Percentiles rank a stretch among this genome's conserved stretches.
phyloP scores from a whole-genome alignment of 495 filamentous ascomycete species.

The Xylaria acuta region DNA sequence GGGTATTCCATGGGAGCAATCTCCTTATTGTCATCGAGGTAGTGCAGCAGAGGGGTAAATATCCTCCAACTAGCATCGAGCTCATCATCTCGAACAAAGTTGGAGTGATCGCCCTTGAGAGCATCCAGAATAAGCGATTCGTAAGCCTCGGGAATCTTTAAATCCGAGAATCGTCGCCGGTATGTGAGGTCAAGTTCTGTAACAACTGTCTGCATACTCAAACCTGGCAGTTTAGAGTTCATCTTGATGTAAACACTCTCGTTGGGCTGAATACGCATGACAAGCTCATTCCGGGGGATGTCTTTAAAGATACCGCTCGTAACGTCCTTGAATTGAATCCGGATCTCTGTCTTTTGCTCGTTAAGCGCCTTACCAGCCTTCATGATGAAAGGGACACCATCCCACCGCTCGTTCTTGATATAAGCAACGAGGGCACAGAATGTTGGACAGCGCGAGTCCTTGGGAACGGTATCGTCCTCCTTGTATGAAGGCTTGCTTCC shows the following conservation, averaged over 20 bases:
- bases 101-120: constrained; percentile 98
- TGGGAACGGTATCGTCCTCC: constrained; percentile 98
- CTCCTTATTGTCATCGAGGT: constrained; percentile 98
- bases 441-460: constrained; percentile 95
- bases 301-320: constrained; percentile 99
- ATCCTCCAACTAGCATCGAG: constrained; percentile 98
- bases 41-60: constrained; percentile 96
- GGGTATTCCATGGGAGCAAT: constrained; percentile 99
- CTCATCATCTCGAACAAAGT: constrained; percentile 99
- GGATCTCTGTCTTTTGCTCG: constrained; percentile 99
- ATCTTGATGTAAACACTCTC: constrained; percentile 99
- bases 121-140: constrained; percentile 97
- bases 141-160: constrained; percentile 99
- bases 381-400: constrained; percentile 98
- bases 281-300: constrained; percentile 98
- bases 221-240: constrained; percentile 98
- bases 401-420: constrained; percentile 99
- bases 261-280: constrained; percentile 99
- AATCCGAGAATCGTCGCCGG: constrained; percentile 95
- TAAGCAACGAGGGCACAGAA: constrained; percentile 97
- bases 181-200: constrained; percentile 99
- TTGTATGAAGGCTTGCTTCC: constrained; percentile 98
- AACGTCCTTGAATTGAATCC: constrained; percentile 99
- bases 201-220: constrained; percentile 99
- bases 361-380: constrained; percentile 99